Conservation (phyloP, 805 yeast species). For the Ogataea paradorogensis region DNA sequence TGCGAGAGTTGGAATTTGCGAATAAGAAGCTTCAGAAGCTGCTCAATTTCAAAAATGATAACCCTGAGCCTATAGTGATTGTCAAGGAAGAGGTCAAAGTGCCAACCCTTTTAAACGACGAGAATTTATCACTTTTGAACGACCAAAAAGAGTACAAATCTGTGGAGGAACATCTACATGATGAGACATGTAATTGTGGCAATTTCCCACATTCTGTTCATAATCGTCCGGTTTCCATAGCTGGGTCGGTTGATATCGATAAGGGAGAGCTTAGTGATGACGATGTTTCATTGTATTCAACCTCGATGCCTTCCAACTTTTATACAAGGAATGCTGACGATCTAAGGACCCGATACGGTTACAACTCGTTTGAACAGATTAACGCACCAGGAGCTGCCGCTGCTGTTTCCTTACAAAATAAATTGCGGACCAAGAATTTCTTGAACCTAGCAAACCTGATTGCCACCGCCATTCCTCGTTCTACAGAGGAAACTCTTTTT, state of each 20-base stretch:
- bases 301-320: constrained; percentile 20
- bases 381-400: constrained; percentile 81
- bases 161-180: constrained; percentile 36
- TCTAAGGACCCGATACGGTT: constrained; percentile 26
- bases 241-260: constrained; percentile 54
- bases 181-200: constrained; percentile 60
- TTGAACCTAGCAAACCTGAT: constrained; percentile 54
- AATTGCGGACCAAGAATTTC: constrained; percentile 41
- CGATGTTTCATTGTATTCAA: constrained; percentile 32
- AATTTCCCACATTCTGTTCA: constrained; percentile 52
- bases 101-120: constrained; percentile 24
- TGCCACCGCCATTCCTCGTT: constrained; percentile 71
- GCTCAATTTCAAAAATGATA: constrained; percentile 47
- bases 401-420: constrained; percentile 52
- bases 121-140: constrained; percentile 31
- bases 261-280: constrained; percentile 49
- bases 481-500: constrained; percentile 74
- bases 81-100: not conserved
- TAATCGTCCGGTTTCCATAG: constrained; percentile 63
- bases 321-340: constrained; percentile 24
- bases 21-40: constrained; percentile 66
- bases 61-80: not conserved
- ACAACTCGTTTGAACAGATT: constrained; percentile 51
- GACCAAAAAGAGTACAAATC: constrained; percentile 24
- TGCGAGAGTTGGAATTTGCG: constrained; percentile 82